phyloP scores from a whole-genome alignment of 2,329 filamentous ascomycete species.

The Chrysoporthe austroafricana region DNA sequence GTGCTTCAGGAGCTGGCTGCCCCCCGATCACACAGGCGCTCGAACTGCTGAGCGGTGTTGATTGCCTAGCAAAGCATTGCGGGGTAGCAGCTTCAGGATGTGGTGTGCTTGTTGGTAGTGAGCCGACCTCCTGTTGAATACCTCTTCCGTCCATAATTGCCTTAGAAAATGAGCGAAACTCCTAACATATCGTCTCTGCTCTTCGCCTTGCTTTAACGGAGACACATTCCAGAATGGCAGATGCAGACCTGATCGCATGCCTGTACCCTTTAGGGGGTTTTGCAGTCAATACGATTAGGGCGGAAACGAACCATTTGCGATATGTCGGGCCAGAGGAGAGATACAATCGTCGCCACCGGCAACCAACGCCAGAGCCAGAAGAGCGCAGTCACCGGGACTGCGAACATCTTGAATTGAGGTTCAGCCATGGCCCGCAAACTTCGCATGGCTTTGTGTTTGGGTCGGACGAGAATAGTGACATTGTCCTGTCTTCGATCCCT shows the following conservation, averaged over 20 bases:
- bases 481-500: conserved; percentile 2
- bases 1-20: too few relatives aligned
- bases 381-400: conserved; percentile 63
- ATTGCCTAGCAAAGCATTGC: too few relatives aligned
- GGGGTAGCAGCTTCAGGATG: too few relatives aligned
- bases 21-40: too few relatives aligned
- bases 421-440: conserved; percentile 20
- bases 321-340: background rate
- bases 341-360: background rate
- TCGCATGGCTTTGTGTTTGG: conserved; percentile 18
- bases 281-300: too few relatives aligned
- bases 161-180: too few relatives aligned
- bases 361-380: conserved; percentile 70
- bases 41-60: too few relatives aligned
- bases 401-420: conserved; percentile 16
- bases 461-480: background rate
- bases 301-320: background rate
- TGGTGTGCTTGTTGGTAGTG: too few relatives aligned
- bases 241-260: conserved; percentile 19
- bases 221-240: conserved; percentile 1
- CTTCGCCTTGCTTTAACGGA: background rate
- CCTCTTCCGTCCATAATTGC: too few relatives aligned
- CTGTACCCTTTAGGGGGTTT: background rate
- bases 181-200: background rate
- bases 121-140: too few relatives aligned